Percentiles rank a stretch among this genome's conserved stretches.
Evolutionary conservation across 2,329 filamentous ascomycete genomes (phyloP).

Genomic region (Hirsutella rhossiliensis): DNA sequence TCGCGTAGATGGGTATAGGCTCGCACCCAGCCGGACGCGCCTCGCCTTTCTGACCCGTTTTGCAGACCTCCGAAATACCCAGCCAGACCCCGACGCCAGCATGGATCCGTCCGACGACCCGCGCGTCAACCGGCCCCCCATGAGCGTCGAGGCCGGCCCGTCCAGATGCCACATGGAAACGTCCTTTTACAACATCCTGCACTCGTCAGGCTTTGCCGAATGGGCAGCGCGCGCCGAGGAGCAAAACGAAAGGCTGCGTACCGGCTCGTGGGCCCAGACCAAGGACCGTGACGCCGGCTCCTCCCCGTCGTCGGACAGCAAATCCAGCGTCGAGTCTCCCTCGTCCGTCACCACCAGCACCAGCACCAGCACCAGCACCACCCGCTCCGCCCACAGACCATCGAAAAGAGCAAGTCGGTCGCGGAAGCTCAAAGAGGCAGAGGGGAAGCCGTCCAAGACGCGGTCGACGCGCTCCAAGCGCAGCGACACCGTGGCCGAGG

Average conservation of each 20-base stretch:
- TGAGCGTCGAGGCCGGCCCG: conserved; percentile 3
- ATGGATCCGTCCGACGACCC: background rate
- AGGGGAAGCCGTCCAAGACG: background rate
- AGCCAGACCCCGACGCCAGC: background rate
- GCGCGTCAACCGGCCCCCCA: conserved; percentile 1
- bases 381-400: background rate
- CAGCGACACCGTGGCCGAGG: background rate
- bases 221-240: conserved; percentile 6
- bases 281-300: background rate
- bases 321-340: conserved; percentile 1
- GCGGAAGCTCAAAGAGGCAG: background rate
- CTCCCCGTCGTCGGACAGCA: background rate
- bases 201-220: conserved; percentile 5
- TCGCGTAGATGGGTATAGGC: background rate
- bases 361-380: background rate
- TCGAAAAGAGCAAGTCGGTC: background rate
- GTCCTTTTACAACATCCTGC: conserved; percentile 4
- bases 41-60: background rate
- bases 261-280: background rate
- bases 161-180: conserved; percentile 6
- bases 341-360: background rate
- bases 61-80: background rate
- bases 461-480: background rate
- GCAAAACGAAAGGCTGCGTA: conserved; percentile 2
- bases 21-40: background rate